Percentiles rank a stretch among this genome's conserved stretches.
phyloP scores from a whole-genome alignment of 2,329 filamentous ascomycete species.

The Beauveria australis region DNA sequence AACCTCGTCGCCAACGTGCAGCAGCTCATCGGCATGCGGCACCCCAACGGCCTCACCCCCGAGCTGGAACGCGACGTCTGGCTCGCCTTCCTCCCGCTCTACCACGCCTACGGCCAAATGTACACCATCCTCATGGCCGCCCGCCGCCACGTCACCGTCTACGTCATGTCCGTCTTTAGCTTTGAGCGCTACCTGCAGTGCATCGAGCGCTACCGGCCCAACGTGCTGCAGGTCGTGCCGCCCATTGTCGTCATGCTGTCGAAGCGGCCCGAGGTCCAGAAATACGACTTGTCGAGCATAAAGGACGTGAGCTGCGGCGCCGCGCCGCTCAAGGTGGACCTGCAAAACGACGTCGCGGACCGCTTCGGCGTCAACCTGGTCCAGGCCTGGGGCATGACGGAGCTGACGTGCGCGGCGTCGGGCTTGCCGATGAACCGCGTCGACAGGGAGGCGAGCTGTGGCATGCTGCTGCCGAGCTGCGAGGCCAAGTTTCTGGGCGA shows the following conservation, averaged over 20 bases:
- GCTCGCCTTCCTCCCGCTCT: constrained; percentile 58
- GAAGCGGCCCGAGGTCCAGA: constrained; percentile 44
- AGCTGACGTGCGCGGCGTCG: constrained; percentile 35
- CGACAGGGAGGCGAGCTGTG: constrained; percentile 39
- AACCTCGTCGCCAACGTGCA: constrained; percentile 42
- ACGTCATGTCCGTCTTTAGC: constrained; percentile 49
- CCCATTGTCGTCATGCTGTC: constrained; percentile 51
- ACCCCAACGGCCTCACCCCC: constrained; percentile 21
- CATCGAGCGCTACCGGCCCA: constrained; percentile 45
- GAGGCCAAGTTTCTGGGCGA: constrained; percentile 47
- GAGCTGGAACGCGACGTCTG: constrained; percentile 36
- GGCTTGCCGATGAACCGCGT: constrained; percentile 27
- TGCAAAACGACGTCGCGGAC: constrained; percentile 38
- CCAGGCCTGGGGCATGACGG: constrained; percentile 57
- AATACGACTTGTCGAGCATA: constrained; percentile 45
- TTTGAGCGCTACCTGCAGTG: constrained; percentile 43
- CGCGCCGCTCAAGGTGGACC: constrained; percentile 37
- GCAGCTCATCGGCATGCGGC: constrained; percentile 39
- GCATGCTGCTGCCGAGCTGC: constrained; percentile 43
- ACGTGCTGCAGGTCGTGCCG: constrained; percentile 44
- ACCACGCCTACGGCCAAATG: constrained; percentile 51
- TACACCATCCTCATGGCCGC: constrained; percentile 40
- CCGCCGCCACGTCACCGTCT: constrained; percentile 37
- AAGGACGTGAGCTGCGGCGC: constrained; percentile 41
- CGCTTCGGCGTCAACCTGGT: constrained; percentile 30